Evolutionary conservation across 1,284 basidiomycete species (phyloP), one percentile per base, ranked within the genome.

Genomic region (Vanrija humicola): DNA sequence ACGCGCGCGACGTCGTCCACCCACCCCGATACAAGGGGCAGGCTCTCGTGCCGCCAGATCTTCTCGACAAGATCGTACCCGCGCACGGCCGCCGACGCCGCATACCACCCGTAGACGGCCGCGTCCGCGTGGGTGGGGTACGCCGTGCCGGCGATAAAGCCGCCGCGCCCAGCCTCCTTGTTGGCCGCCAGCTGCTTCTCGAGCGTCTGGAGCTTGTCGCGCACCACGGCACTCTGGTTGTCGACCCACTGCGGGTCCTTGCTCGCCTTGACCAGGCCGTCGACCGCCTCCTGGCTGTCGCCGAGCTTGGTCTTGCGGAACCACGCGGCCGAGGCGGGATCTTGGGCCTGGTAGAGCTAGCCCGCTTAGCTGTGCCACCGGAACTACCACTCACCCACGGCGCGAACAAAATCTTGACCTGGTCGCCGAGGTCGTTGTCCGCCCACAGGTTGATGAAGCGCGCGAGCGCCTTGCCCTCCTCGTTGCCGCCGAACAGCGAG

Each of bases 401-500:
- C 8, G 50, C 55, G 38, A 67, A 56, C 25, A 65, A 61, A 18
- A 58, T 56, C 16, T 38, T 34, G 26, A 66, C 43, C 43, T 63
- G 58, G 38, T 55, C 55, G 9, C 55, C 67, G 18, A 68, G 52
- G 14, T 55, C 58, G 9, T 47, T 57, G 47, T 65, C 58, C 43
- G 56, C 60, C 67, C 67, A 70, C 9, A 52, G 46, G 39, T 64
- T 58, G 43, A 67, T 45, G 52, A 66, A 66, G 47, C 64, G 65
- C 43, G 61, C 63, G 48, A 65, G 57, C 16, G 53, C 52, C 50
- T 59, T 63, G 12, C 61, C 53, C 10, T 18, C 63, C 38, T 43
- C 38, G 29, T 50, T 53, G 40, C 51, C 46, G 15, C 60, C 58
- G 50, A 72, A 67, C 15, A 70, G 55, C 18, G 63, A 59, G 51